These are phyloP conservation scores for Salix caprea DNA, from an alignment of 345 rosid genomes.

Conservation along the genomic window DNA sequence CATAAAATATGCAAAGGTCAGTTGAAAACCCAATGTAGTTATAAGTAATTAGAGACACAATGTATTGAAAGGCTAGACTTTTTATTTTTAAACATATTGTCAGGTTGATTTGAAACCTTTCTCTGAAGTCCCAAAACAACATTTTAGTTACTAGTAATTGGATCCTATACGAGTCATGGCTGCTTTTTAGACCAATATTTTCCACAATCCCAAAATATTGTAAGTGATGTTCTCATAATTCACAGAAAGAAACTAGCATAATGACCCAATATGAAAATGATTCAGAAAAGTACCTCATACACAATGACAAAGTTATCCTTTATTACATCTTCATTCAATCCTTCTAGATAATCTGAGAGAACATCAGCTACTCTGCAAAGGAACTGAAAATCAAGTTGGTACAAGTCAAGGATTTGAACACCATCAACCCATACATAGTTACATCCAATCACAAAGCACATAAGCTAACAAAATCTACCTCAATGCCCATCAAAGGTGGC, in stretches of 20 bases:
- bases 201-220: neutral
- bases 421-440: slow-evolving; percentile 3
- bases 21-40: neutral
- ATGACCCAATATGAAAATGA: neutral
- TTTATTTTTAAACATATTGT: neutral
- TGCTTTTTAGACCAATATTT: neutral
- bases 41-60: neutral
- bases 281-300: slow-evolving; percentile 55
- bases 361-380: slow-evolving; percentile 92
- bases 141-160: neutral
- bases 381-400: slow-evolving; percentile 48
- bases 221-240: neutral
- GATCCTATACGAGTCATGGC: neutral
- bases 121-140: neutral
- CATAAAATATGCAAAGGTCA: neutral
- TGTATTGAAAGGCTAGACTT: neutral
- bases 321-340: slow-evolving; percentile 81
- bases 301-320: slow-evolving; percentile 96
- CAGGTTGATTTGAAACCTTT: neutral
- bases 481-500: slow-evolving; percentile 96
- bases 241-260: neutral
- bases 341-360: slow-evolving; percentile 84
- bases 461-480: slow-evolving; percentile 38
- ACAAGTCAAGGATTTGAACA: slow-evolving; percentile 11
- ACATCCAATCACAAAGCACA: slow-evolving; percentile 5